Evolutionary conservation across 2,329 filamentous ascomycete genomes (phyloP).

Genomic region (Arthrobotrys sinensis): DNA sequence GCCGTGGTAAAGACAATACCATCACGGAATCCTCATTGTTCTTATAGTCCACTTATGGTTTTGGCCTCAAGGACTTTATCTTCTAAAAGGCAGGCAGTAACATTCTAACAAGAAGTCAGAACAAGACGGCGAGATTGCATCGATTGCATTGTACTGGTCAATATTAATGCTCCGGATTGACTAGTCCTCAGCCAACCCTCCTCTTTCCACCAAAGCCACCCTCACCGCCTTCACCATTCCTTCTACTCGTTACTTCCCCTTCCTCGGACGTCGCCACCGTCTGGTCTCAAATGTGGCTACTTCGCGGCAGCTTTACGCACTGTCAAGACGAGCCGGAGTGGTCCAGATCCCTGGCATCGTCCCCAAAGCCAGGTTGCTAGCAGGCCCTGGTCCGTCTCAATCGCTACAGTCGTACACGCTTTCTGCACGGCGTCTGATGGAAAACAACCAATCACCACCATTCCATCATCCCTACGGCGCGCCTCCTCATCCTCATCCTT

Average conservation of each 20-base stretch:
- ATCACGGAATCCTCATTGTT: conserved; percentile 19
- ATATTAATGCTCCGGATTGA: conserved; percentile 1
- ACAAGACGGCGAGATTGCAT: neutral
- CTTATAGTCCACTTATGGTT: neutral
- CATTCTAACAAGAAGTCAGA: neutral
- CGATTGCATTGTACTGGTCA: neutral
- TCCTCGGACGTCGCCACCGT: conserved; percentile 59
- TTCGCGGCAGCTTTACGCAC: conserved; percentile 36
- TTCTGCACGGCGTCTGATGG: conserved; percentile 55
- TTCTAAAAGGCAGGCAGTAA: neutral
- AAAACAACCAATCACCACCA: conserved; percentile 60
- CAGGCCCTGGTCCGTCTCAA: conserved; percentile 20
- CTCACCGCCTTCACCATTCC: conserved; percentile 49
- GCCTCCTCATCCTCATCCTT: conserved; percentile 27
- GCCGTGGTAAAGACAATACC: neutral
- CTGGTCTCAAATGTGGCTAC: conserved; percentile 60
- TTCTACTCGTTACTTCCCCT: conserved; percentile 37
- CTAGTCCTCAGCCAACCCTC: conserved; percentile 1
- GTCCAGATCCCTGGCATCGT: conserved; percentile 50
- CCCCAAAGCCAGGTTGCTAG: conserved; percentile 35
- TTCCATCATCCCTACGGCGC: conserved; percentile 56
- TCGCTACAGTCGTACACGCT: conserved; percentile 17
- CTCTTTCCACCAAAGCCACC: neutral
- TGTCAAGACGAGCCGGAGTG: conserved; percentile 49
- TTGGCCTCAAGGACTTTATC: neutral